Evolutionary conservation across 208 protist genomes (phyloP).

Genomic region (Crithidia expoeki): DNA sequence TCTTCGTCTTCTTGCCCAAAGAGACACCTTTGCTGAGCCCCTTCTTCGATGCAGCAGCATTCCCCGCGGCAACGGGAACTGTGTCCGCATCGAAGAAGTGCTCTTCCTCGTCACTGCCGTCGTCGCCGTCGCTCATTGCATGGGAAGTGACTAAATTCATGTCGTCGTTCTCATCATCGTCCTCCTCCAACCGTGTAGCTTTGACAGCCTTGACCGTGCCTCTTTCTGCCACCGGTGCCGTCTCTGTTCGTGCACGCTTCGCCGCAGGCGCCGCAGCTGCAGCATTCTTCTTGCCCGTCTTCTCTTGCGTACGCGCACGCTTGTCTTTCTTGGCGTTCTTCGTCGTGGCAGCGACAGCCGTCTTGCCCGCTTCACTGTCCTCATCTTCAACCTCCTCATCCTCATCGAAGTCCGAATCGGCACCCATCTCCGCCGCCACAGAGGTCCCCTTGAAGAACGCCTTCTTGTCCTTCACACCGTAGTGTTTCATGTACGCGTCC

Average conservation of each 20-base stretch:
- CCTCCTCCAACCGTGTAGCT: background rate
- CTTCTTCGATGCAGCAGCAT: background rate
- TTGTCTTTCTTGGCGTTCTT: slow-evolving; percentile 19
- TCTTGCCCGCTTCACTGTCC: background rate
- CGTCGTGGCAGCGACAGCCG: slow-evolving; percentile 4
- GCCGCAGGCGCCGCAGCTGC: background rate
- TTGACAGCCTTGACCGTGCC: slow-evolving; percentile 8
- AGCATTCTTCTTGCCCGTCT: background rate
- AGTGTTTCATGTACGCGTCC: slow-evolving; percentile 63
- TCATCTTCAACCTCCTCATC: slow-evolving; percentile 36
- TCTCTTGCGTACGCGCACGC: slow-evolving; percentile 15
- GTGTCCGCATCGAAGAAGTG: slow-evolving; percentile 71
- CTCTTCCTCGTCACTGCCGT: slow-evolving; percentile 72
- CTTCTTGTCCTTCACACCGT: slow-evolving; percentile 79
- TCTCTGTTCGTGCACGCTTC: slow-evolving; percentile 24
- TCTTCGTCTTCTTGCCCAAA: slow-evolving; percentile 34
- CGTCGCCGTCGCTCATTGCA: slow-evolving; percentile 24
- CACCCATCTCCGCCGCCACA: slow-evolving; percentile 52
- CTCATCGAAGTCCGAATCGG: slow-evolving; percentile 19
- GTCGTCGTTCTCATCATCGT: slow-evolving; percentile 19
- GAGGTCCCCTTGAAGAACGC: slow-evolving; percentile 87
- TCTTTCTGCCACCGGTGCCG: background rate
- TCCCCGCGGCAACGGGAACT: slow-evolving; percentile 14
- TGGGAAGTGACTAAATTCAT: slow-evolving; percentile 16
- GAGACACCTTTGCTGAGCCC: slow-evolving; percentile 6